Conservation (phyloP, 352 stramenopile species). For the Phytophthora kernoviae region DNA sequence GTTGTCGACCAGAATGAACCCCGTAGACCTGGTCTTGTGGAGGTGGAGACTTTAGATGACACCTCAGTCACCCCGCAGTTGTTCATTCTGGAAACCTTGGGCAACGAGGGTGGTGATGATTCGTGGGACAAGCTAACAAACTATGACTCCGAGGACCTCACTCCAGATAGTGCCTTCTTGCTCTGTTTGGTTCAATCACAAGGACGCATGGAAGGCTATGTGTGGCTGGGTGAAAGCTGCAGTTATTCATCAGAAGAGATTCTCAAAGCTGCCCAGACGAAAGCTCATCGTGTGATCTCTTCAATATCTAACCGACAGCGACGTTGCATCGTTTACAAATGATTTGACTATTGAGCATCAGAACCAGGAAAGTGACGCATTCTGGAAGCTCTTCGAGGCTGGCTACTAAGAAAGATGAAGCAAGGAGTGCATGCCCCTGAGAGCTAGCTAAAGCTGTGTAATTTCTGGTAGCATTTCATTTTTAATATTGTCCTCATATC, state of each 20-base stretch:
- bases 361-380: conserved; percentile 51
- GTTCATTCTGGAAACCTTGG: conserved; percentile 42
- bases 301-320: neutral
- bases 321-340: neutral
- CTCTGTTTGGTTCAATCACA: conserved; percentile 22
- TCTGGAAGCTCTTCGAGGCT: conserved; percentile 64
- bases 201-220: conserved; percentile 13
- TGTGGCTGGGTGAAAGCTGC: conserved; percentile 48
- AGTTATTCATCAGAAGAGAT: conserved; percentile 11
- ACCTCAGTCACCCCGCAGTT: conserved; percentile 22
- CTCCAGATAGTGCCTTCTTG: conserved; percentile 35
- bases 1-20: neutral
- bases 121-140: conserved; percentile 62
- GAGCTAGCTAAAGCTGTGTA: neutral
- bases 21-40: neutral
- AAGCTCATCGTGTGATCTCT: conserved; percentile 9
- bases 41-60: neutral
- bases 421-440: neutral
- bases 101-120: conserved; percentile 2
- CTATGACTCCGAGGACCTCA: conserved; percentile 69
- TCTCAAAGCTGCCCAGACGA: conserved; percentile 19
- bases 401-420: conserved; percentile 48
- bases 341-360: conserved; percentile 31
- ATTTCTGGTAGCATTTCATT: conserved; percentile 13
- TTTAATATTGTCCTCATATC: neutral